Evolutionary conservation across 2,329 filamentous ascomycete genomes (phyloP), one percentile per base, ranked within the genome.

Genomic region (Fusarium redolens): DNA sequence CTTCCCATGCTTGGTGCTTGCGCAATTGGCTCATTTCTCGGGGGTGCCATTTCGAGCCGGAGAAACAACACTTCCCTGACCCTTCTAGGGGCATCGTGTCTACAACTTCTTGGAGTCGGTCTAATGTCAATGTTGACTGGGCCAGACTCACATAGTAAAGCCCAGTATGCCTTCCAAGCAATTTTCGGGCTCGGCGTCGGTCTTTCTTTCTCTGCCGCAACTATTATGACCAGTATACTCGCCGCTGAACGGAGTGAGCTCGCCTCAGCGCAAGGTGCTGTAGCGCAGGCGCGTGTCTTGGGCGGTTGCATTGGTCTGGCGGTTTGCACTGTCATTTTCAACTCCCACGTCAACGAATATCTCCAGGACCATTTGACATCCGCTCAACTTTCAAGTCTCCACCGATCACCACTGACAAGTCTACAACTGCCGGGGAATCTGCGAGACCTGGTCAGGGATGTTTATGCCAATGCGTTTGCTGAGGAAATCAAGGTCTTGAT

Each of bases 121-220:
- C 78, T 90, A 3, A 83, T 91, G 74, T 84, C 86, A 1, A 86
- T 81, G 11, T 77, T 87, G 7, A 77, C 76, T 15, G 78, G 70
- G 35, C 77, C 77, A 14, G 70, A 78, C 43, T 74, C 81, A 4
- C 78, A 80, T 6, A 78, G 80, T 35, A 82, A 80, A 11, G 80
- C 83, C 1, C 83, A 88, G 59, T 90, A 90, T 66, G 87, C 83
- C 5, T 90, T 85, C 71, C 85, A 90, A 62, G 83, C 85, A 28
- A 82, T 91, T 12, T 87, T 90, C 35, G 89, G 89, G 2, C 79
- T 91, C 2, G 89, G 89, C 0, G 87, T 90, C 20, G 89, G 89
- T 1, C 82, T 91, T 20, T 87, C 86, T 14, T 87, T 90, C 69
- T 87, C 87, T 1, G 85, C 86, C 5, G 86, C 86, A 12, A 90